Percentiles rank a stretch among this genome's conserved stretches.
These are phyloP conservation scores for Ceratocystis cubensis DNA, from an alignment of 2,329 filamentous ascomycete genomes.

Conservation along the genomic window DNA sequence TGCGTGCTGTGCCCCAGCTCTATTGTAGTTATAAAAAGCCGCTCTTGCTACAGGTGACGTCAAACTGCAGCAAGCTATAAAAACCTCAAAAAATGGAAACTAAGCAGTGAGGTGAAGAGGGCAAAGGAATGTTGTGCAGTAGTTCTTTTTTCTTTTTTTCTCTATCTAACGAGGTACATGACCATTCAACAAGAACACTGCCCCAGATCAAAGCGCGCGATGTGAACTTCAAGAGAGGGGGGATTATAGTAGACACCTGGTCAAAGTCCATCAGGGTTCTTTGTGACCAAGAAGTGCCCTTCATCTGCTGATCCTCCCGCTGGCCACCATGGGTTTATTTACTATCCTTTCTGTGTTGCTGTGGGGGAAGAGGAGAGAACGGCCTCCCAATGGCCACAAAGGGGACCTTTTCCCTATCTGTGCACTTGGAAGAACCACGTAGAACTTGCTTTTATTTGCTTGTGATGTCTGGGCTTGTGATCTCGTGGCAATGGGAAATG, in stretches of 20 bases:
- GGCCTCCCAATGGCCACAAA: background rate
- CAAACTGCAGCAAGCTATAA: background rate
- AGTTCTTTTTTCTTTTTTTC: background rate
- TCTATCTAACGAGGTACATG: background rate
- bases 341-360: background rate
- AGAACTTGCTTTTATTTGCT: background rate
- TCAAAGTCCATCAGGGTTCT: conserved; percentile 5
- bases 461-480: background rate
- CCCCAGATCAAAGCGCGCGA: background rate
- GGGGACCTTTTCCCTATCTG: background rate
- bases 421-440: background rate
- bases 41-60: conserved; percentile 2
- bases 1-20: background rate
- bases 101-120: background rate
- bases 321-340: background rate
- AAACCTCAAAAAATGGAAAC: background rate
- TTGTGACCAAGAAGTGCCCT: background rate
- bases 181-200: background rate
- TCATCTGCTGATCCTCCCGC: background rate
- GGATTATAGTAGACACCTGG: background rate
- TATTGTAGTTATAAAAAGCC: background rate
- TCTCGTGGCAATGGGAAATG: background rate
- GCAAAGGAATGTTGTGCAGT: background rate
- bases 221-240: background rate
- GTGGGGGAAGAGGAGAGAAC: background rate